phyloP scores from a whole-genome alignment of 805 yeast species.

The Candida oleophila region DNA sequence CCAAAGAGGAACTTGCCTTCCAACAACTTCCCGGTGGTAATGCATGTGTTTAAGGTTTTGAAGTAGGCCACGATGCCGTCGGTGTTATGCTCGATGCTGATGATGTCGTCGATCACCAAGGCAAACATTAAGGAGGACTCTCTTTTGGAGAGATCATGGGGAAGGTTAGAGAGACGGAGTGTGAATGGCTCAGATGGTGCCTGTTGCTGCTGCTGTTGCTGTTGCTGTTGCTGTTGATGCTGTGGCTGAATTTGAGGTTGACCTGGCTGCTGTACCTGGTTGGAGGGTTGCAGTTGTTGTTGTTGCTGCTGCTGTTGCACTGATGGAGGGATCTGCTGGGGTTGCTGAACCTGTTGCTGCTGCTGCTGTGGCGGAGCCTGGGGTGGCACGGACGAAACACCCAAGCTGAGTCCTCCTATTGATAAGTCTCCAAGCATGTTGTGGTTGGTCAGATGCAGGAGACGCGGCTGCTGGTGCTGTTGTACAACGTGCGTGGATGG shows the following conservation, averaged over 20 bases:
- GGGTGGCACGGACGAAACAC: neutral
- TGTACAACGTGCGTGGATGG: neutral
- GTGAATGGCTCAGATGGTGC: constrained; percentile 13
- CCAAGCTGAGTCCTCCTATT: neutral
- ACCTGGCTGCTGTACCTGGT: neutral
- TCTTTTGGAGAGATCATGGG: constrained; percentile 60
- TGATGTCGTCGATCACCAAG: constrained; percentile 59
- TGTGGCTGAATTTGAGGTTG: neutral
- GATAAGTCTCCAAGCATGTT: constrained; percentile 1
- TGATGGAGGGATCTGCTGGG: neutral
- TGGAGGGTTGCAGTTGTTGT: neutral
- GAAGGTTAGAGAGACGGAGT: constrained; percentile 54
- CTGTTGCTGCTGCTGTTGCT: neutral
- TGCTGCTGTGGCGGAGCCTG: neutral
- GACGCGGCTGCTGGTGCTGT: constrained; percentile 4
- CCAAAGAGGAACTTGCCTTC: constrained; percentile 43
- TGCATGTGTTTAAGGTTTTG: constrained; percentile 36
- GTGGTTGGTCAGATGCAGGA: neutral
- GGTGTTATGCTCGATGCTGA: constrained; percentile 43
- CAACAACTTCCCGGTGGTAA: constrained; percentile 38
- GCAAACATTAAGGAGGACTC: constrained; percentile 71
- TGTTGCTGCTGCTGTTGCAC: neutral
- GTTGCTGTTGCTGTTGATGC: neutral
- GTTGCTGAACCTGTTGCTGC: neutral
- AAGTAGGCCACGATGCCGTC: constrained; percentile 39